Evolutionary conservation across 805 yeast species (phyloP).

Genomic region (Candida koratica): DNA sequence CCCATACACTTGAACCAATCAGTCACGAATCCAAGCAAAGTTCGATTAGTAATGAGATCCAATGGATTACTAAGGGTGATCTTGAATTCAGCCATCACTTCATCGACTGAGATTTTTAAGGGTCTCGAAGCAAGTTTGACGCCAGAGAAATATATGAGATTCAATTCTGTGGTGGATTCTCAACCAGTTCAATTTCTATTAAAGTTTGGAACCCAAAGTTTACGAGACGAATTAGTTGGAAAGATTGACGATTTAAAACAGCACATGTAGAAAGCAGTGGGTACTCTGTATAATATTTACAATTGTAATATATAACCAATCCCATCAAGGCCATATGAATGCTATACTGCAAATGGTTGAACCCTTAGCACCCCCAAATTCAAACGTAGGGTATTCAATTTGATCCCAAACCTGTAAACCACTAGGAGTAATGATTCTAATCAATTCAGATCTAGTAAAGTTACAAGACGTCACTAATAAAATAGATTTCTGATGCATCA

Average conservation of each 20-base stretch:
- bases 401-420: slow-evolving; percentile 58
- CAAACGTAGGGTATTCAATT: slow-evolving; percentile 74
- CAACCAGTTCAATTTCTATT: slow-evolving; percentile 81
- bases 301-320: too few species aligned
- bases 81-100: slow-evolving; percentile 65
- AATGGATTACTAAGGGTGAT: slow-evolving; percentile 81
- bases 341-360: slow-evolving; percentile 85
- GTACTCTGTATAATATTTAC: neutral
- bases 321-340: too few species aligned
- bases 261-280: slow-evolving; percentile 6
- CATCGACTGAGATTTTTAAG: slow-evolving; percentile 58
- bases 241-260: slow-evolving; percentile 37
- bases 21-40: slow-evolving; percentile 32
- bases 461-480: slow-evolving; percentile 87
- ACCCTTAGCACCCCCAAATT: slow-evolving; percentile 88
- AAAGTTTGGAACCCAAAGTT: slow-evolving; percentile 60
- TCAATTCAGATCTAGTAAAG: slow-evolving; percentile 79
- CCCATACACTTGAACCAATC: slow-evolving; percentile 71
- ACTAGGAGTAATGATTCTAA: slow-evolving; percentile 46
- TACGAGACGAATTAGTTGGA: slow-evolving; percentile 56
- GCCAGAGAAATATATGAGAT: slow-evolving; percentile 78
- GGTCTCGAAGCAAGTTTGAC: slow-evolving; percentile 86
- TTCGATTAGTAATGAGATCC: slow-evolving; percentile 86
- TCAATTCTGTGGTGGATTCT: slow-evolving; percentile 55
- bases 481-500: slow-evolving; percentile 55